Evolutionary conservation across 176 grass and related monocot species (phyloP).

Genomic region (Eleusine indica): DNA sequence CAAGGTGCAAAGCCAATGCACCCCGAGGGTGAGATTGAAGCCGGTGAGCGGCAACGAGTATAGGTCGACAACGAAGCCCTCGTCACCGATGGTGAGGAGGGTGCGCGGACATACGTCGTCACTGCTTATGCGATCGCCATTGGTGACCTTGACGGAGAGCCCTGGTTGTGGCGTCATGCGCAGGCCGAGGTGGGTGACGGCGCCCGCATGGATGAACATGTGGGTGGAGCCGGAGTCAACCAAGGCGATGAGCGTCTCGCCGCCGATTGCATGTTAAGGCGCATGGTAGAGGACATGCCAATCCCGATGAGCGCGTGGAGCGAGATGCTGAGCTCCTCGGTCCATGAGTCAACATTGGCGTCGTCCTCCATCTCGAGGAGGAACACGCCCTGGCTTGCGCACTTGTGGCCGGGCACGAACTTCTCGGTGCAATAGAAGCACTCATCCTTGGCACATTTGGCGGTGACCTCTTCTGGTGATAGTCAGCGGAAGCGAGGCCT

Average conservation of each 20-base stretch:
- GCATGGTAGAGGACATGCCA: no score
- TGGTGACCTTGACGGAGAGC: not conserved
- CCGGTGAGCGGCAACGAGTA: not conserved
- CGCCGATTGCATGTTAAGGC: no score
- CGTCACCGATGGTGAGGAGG: not conserved
- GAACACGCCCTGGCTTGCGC: not conserved
- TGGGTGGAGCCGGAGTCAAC: not conserved
- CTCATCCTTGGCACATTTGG: not conserved
- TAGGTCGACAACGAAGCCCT: not conserved
- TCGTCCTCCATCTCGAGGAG: not conserved
- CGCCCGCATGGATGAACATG: not conserved
- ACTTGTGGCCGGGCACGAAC: not conserved
- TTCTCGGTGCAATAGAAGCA: not conserved
- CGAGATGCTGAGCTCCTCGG: not conserved
- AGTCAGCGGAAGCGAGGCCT: not conserved
- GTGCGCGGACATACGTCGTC: not conserved
- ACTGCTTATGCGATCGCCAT: not conserved
- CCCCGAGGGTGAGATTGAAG: not conserved
- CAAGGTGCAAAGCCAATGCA: not conserved
- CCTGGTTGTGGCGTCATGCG: not conserved
- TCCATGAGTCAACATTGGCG: fast-evolving
- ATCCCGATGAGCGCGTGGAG: not conserved
- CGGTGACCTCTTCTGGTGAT: not conserved
- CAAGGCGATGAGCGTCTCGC: no score
- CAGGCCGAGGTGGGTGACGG: no score